phyloP scores from a whole-genome alignment of 1,284 basidiomycete species.

The Porogramme epimiltina region DNA sequence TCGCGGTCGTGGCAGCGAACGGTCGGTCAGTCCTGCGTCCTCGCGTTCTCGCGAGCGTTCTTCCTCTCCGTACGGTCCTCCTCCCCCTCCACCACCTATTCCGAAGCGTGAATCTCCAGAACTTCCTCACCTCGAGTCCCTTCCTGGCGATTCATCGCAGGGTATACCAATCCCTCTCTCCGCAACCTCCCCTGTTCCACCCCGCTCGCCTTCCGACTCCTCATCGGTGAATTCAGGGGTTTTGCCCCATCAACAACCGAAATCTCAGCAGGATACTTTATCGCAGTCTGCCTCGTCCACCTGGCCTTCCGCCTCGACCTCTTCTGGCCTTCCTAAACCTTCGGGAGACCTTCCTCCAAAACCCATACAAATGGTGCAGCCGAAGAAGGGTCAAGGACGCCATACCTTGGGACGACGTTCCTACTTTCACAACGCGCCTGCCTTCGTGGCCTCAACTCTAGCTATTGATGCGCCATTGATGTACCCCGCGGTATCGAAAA shows the following conservation, averaged over 20 bases:
- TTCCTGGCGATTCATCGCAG: not conserved
- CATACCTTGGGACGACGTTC: constrained; percentile 4
- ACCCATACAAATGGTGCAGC: not conserved
- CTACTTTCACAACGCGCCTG: constrained; percentile 11
- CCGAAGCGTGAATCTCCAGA: constrained; percentile 22
- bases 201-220: constrained; percentile 17
- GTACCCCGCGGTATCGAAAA: too few relatives aligned
- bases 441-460: constrained; percentile 19
- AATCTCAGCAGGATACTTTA: not conserved
- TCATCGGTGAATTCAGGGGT: constrained; percentile 9
- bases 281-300: not conserved
- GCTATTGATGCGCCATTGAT: constrained; percentile 17
- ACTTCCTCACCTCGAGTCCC: constrained; percentile 12
- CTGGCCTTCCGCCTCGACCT: not conserved
- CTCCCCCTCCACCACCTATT: not conserved
- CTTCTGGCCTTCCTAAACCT: not conserved
- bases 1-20: constrained; percentile 7
- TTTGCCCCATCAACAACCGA: constrained; percentile 1
- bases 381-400: not conserved
- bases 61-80: constrained; percentile 8
- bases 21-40: constrained; percentile 19
- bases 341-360: not conserved
- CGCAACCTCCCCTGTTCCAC: not conserved
- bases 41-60: constrained; percentile 10
- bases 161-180: not conserved